Conservation (phyloP, 805 yeast species). For the Starmerella potacharoeniae region DNA sequence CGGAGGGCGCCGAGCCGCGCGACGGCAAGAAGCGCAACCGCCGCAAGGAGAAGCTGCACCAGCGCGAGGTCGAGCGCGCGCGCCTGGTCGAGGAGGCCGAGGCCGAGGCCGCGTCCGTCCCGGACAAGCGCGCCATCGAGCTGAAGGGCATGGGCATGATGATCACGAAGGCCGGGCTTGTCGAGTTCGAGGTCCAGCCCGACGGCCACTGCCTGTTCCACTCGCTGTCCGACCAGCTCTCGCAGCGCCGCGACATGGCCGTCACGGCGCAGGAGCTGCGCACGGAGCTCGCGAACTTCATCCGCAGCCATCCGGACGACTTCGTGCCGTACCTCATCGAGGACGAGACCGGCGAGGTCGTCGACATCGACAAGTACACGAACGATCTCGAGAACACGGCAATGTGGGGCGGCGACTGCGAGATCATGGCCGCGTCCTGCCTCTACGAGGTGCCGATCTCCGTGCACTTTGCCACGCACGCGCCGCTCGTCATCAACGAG, state of each 20-base stretch:
- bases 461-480: slow-evolving; percentile 66
- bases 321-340: slow-evolving; percentile 76
- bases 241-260: slow-evolving; percentile 37
- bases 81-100: slow-evolving; percentile 55
- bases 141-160: slow-evolving; percentile 48
- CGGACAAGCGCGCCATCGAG: slow-evolving; percentile 64
- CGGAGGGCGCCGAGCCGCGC: neutral
- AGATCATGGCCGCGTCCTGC: slow-evolving; percentile 67
- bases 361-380: slow-evolving; percentile 58
- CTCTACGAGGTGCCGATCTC: slow-evolving; percentile 64
- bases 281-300: slow-evolving; percentile 51
- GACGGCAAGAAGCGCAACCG: slow-evolving; percentile 43
- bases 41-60: slow-evolving; percentile 72
- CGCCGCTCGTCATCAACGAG: slow-evolving; percentile 54
- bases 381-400: slow-evolving; percentile 61
- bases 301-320: slow-evolving; percentile 51
- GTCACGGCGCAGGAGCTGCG: slow-evolving; percentile 46
- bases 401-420: slow-evolving; percentile 95
- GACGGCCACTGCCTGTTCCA: slow-evolving; percentile 94
- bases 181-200: slow-evolving; percentile 61
- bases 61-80: slow-evolving; percentile 58
- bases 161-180: slow-evolving; percentile 40
- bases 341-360: slow-evolving; percentile 54
- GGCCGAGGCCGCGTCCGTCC: slow-evolving; percentile 52
- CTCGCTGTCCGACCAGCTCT: slow-evolving; percentile 69